Evolutionary conservation across 2,329 filamentous ascomycete genomes (phyloP).

Genomic region (Taxawa tesnikishii): DNA sequence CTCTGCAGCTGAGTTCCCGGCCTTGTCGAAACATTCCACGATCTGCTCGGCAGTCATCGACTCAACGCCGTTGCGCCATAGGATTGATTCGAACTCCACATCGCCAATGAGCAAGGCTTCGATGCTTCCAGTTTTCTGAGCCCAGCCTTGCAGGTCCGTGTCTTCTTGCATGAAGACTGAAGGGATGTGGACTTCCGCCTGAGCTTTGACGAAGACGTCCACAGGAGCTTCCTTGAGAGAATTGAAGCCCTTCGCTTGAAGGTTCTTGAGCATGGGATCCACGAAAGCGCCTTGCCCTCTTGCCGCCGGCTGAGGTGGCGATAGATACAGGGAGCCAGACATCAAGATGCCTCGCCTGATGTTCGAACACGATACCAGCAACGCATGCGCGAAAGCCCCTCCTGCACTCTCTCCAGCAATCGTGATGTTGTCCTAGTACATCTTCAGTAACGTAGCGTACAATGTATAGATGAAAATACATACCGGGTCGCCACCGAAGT

Average conservation of each 20-base stretch:
- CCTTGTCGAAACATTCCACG: slow-evolving; percentile 20
- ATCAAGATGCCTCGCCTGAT: slow-evolving; percentile 25
- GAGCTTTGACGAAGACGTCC: slow-evolving; percentile 20
- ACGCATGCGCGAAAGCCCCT: slow-evolving; percentile 32
- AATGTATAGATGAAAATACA: background rate
- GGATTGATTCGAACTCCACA: slow-evolving; percentile 28
- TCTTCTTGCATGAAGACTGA: slow-evolving; percentile 32
- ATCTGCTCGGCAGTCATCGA: slow-evolving; percentile 21
- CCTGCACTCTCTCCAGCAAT: slow-evolving; percentile 35
- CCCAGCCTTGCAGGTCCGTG: slow-evolving; percentile 24
- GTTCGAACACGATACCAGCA: slow-evolving; percentile 20
- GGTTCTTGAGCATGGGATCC: slow-evolving; percentile 11
- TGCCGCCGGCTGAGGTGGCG: slow-evolving; percentile 26
- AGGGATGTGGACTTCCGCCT: slow-evolving; percentile 24
- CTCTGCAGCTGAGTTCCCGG: slow-evolving; percentile 16
- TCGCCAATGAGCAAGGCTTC: slow-evolving; percentile 31
- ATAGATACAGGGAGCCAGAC: slow-evolving; percentile 31
- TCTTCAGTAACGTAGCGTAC: background rate
- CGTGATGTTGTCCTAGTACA: slow-evolving; percentile 26
- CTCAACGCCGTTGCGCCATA: slow-evolving; percentile 33
- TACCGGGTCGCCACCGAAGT: slow-evolving; percentile 22
- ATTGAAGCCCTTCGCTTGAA: slow-evolving; percentile 9
- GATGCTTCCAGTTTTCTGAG: slow-evolving; percentile 19
- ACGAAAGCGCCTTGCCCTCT: slow-evolving; percentile 19
- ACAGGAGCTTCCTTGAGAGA: slow-evolving; percentile 20